Evolutionary conservation across 768 basidiomycete genomes (phyloP).

Genomic region (Tulasnella sp.): DNA sequence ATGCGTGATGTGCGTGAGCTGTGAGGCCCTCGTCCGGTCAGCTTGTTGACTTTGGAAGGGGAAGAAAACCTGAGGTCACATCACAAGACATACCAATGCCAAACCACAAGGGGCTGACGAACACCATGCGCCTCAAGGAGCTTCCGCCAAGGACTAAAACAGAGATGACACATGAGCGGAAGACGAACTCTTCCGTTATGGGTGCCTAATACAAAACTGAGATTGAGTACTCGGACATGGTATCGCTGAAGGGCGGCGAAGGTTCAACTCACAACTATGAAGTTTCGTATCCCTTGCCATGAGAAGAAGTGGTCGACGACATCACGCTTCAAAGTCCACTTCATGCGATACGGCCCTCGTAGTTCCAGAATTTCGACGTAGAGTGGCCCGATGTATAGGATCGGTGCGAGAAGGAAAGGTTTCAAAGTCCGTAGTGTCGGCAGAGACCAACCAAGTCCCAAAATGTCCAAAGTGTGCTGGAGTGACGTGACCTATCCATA

Average conservation of each 20-base stretch:
- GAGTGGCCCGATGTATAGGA: constrained; percentile 69
- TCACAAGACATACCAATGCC: constrained; percentile 68
- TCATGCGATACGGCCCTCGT: constrained; percentile 44
- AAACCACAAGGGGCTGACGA: constrained; percentile 74
- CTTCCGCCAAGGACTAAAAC: constrained; percentile 57
- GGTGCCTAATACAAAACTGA: constrained; percentile 48
- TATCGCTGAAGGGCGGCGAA: no score
- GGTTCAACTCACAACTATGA: constrained; percentile 33
- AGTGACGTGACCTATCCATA: neutral
- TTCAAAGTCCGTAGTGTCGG: constrained; percentile 4
- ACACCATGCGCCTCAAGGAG: constrained; percentile 50
- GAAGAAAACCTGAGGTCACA: no score
- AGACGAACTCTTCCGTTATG: constrained; percentile 85
- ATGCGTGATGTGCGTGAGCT: constrained; percentile 92
- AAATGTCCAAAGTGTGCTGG: neutral
- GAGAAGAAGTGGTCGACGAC: constrained; percentile 35
- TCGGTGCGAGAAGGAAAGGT: constrained; percentile 55
- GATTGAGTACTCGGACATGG: neutral
- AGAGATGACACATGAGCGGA: constrained; percentile 72
- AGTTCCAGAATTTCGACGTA: constrained; percentile 40
- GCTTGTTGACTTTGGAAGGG: constrained; percentile 7
- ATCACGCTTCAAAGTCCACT: constrained; percentile 36
- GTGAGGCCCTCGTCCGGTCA: neutral
- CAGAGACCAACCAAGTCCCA: constrained; percentile 6
- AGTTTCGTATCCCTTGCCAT: constrained; percentile 62